These are phyloP conservation scores for Picochlorum sp. DNA, from an alignment of 139 green algal species.

Conservation along the genomic window DNA sequence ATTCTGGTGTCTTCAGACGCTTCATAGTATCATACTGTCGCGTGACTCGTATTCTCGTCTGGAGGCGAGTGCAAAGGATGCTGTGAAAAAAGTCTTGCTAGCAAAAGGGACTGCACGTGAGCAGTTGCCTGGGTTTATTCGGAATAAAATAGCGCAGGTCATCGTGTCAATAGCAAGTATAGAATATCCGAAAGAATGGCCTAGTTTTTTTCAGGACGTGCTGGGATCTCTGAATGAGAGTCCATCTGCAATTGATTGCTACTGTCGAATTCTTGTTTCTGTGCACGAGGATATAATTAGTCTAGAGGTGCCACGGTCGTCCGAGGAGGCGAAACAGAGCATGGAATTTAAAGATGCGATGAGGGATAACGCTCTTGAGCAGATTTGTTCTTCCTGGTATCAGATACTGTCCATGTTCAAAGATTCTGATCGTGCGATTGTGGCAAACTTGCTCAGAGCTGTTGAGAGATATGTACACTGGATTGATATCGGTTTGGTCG, in stretches of 20 bases:
- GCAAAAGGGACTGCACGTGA: background rate
- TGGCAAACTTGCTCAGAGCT: conserved; percentile 53
- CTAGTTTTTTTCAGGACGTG: conserved; percentile 79
- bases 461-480: conserved; percentile 78
- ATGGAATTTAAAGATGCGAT: conserved; percentile 94
- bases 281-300: conserved; percentile 90
- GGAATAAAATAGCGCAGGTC: conserved; percentile 91
- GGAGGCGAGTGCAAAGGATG: background rate
- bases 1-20: conserved; percentile 94
- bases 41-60: background rate
- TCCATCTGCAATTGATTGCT: conserved; percentile 73
- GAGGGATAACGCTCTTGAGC: conserved; percentile 71
- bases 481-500: conserved; percentile 90
- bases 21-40: conserved; percentile 61
- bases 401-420: conserved; percentile 48
- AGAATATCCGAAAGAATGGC: conserved; percentile 80
- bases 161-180: conserved; percentile 59
- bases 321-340: conserved; percentile 58
- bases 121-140: conserved; percentile 59
- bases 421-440: conserved; percentile 34
- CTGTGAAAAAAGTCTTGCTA: background rate
- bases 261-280: conserved; percentile 72
- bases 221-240: conserved; percentile 44
- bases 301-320: conserved; percentile 71
- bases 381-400: conserved; percentile 67